Conservation (phyloP, 208 protist genomes). For the Trypanosoma melophagium region DNA sequence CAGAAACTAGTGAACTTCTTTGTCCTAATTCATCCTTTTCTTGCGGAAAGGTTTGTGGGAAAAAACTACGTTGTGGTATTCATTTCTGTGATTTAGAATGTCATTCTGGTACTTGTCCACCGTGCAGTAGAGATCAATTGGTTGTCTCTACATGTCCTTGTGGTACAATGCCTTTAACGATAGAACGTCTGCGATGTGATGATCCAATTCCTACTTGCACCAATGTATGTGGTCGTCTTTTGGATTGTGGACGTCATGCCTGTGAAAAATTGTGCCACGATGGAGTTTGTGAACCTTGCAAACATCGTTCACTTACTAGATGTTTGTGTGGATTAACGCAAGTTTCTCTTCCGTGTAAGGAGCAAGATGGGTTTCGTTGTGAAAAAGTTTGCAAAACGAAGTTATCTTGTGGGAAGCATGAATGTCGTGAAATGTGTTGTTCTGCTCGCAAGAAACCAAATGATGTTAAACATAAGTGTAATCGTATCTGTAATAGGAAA, state of each 20-base stretch:
- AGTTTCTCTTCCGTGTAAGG: conserved; percentile 46
- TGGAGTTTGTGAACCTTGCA: conserved; percentile 49
- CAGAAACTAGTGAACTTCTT: conserved; percentile 24
- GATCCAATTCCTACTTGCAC: conserved; percentile 73
- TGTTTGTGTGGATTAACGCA: conserved; percentile 61
- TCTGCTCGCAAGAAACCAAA: conserved; percentile 41
- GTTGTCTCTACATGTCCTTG: conserved; percentile 67
- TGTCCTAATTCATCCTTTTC: conserved; percentile 45
- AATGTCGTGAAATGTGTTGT: conserved; percentile 65
- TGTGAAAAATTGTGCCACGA: conserved; percentile 58
- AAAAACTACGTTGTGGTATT: conserved; percentile 44
- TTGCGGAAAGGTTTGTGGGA: conserved; percentile 59
- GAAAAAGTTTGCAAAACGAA: conserved; percentile 58
- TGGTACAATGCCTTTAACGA: conserved; percentile 33
- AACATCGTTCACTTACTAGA: conserved; percentile 30
- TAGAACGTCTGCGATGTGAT: conserved; percentile 29
- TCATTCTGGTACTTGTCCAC: conserved; percentile 61
- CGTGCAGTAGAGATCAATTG: conserved; percentile 50
- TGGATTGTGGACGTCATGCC: conserved; percentile 61
- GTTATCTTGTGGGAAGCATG: conserved; percentile 72
- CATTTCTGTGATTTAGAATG: conserved; percentile 59
- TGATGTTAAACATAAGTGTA: conserved; percentile 46
- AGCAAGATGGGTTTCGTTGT: conserved; percentile 46
- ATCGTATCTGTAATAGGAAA: conserved; percentile 50
- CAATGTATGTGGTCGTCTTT: conserved; percentile 48